Evolutionary conservation across 2,329 filamentous ascomycete species (phyloP), one percentile per base, ranked within the genome.

Genomic region (Diplodia corticola): DNA sequence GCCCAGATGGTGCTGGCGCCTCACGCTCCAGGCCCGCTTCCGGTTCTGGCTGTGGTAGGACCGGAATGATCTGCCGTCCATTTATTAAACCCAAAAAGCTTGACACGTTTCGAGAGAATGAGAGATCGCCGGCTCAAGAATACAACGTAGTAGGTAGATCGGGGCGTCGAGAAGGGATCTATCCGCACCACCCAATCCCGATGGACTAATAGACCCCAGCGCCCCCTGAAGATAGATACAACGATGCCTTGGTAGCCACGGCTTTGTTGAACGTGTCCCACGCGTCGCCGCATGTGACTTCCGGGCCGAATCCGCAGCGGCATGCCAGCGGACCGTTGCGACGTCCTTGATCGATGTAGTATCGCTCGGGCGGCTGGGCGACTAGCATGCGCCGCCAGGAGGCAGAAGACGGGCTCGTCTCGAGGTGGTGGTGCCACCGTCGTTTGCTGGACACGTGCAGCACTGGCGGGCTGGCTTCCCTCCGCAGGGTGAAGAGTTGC

Each of bases 311-410:
- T 10, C 17, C n/a, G 59, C 59, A 50, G n/a, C 59, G 37, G n/a
- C 2, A 17, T 3, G 5, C 5, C 9, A 12, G 3, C 20, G 24
- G 10, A 13, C 22, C 10, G 15, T 13, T 17, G 24, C 26, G 3
- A n/a, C 4, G 4, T 1, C 5, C 17, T 17, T 20, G 20, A 4
- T 35, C 30, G 20, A 51, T 12, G 13, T 22, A n/a, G 60, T 53
- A 53, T 13, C 33, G 30, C 48, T 63, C 60, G 48, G 60, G 60
- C 33, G 60, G 60, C 35, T 63, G 60, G 12, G 49, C 33, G 7
- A 44, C 13, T 7, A 51, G 24, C 60, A 63, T 63, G 30, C 49
- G 46, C 5, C 60, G 60, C 60, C 60, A 63, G 13, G 60, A 63
- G 24, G 60, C 60, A 2, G 13, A 44, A n/a, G 40, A 6, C 2